Conservation (phyloP, 2,329 filamentous ascomycete species). For the Paecilomyces sp. region DNA sequence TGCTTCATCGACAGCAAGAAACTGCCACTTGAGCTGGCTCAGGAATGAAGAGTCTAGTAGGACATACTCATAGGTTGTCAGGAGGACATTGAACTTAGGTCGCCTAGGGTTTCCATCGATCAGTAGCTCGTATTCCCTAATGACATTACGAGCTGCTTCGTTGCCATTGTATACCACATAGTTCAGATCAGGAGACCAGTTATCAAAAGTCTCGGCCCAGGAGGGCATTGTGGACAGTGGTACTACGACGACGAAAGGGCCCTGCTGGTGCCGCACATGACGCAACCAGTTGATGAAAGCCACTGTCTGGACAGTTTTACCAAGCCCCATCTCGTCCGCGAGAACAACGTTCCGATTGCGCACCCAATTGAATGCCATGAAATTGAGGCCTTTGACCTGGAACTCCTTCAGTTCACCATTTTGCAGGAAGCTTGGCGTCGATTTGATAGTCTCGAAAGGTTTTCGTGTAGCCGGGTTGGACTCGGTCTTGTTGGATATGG, state of each 20-base stretch:
- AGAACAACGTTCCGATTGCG: conserved; percentile 92
- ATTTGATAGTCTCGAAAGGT: conserved; percentile 63
- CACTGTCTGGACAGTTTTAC: conserved; percentile 96
- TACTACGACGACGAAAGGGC: conserved; percentile 94
- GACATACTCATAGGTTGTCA: conserved; percentile 97
- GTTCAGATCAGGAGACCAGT: conserved; percentile 92
- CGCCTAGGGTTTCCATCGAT: conserved; percentile 79
- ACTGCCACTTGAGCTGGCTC: conserved; percentile 92
- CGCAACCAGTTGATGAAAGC: conserved; percentile 96
- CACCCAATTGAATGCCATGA: conserved; percentile 93
- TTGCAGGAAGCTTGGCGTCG: conserved; percentile 78
- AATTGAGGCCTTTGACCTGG: conserved; percentile 90
- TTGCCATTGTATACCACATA: conserved; percentile 96
- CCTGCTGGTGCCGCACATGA: conserved; percentile 81
- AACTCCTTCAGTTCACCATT: conserved; percentile 84
- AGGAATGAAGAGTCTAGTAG: conserved; percentile 78
- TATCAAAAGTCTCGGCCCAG: conserved; percentile 96
- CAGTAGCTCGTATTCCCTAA: conserved; percentile 83
- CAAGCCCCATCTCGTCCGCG: conserved; percentile 96
- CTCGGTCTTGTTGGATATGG: conserved; percentile 72
- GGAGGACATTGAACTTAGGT: conserved; percentile 92
- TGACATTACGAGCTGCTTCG: conserved; percentile 75
- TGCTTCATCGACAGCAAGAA: conserved; percentile 91
- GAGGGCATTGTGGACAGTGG: conserved; percentile 94
- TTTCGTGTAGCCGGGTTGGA: conserved; percentile 67